Conservation (phyloP, 2,329 filamentous ascomycete species). For the Ophiostoma quercus region DNA sequence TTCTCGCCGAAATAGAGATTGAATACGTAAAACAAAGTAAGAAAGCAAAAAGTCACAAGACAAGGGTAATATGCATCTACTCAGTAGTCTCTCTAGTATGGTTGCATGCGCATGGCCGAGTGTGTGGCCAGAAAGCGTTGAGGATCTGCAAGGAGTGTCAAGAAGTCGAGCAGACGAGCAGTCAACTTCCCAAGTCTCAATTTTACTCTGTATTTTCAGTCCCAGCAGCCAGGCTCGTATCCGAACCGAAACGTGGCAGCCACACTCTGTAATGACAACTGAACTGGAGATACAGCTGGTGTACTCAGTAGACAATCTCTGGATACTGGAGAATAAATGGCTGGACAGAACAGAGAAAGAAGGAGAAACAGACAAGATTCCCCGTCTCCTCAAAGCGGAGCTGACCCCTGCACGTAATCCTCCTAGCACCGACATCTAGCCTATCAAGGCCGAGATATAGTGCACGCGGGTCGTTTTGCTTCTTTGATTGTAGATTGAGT, state of each 20-base stretch:
- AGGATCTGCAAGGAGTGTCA: not conserved
- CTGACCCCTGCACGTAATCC: not conserved
- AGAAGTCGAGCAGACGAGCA: too few species aligned
- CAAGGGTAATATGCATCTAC: not conserved
- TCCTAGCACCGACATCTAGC: not conserved
- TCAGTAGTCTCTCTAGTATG: not conserved
- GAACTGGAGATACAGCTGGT: too few species aligned
- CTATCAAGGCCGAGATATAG: not conserved
- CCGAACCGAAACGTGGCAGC: too few species aligned
- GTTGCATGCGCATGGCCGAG: not conserved
- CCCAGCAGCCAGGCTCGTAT: too few species aligned
- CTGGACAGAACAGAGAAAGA: too few species aligned
- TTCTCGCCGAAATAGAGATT: not conserved
- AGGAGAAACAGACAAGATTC: too few species aligned
- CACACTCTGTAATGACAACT: too few species aligned
- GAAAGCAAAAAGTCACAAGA: not conserved
- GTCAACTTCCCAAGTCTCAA: not conserved
- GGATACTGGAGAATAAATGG: too few species aligned
- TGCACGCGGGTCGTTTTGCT: not conserved
- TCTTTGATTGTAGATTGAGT: not conserved
- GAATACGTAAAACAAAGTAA: not conserved
- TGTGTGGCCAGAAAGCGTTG: not conserved
- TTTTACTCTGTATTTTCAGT: not conserved
- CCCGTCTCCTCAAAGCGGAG: too few species aligned
- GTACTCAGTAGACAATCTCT: too few species aligned